These are phyloP conservation scores for Medicago lupulina DNA, from an alignment of 306 rosid species.

Conservation along the genomic window DNA sequence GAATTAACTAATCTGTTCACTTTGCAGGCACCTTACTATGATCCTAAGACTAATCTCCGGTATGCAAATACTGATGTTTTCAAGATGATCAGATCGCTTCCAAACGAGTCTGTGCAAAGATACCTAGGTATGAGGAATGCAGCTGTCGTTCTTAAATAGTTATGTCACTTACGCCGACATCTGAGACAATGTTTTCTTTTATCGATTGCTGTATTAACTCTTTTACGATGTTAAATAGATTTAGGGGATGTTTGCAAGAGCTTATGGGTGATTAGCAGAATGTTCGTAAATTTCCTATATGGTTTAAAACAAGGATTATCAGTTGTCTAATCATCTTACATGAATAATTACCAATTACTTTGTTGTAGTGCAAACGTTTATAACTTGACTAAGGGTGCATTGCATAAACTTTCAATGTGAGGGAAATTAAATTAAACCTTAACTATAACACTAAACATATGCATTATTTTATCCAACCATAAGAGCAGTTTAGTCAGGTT, in stretches of 20 bases:
- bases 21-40: conserved; percentile 91
- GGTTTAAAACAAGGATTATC: neutral
- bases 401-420: neutral
- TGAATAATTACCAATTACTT: neutral
- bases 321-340: neutral
- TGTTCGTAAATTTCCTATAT: neutral
- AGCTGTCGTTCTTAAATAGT: conserved; percentile 76
- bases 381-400: neutral
- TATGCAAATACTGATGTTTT: conserved; percentile 84
- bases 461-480: neutral
- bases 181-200: conserved; percentile 1
- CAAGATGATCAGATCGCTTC: conserved; percentile 79
- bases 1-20: conserved; percentile 23
- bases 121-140: conserved; percentile 87
- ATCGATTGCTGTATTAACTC: neutral
- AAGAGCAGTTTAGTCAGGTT: neutral
- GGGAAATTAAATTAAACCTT: neutral
- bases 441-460: neutral
- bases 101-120: conserved; percentile 88
- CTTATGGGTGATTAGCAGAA: neutral
- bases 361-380: neutral
- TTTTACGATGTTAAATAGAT: conserved; percentile 25
- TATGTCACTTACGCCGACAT: neutral
- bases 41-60: conserved; percentile 89
- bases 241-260: neutral